Percentiles rank a stretch among this genome's conserved stretches.
Evolutionary conservation across 345 rosid genomes (phyloP).

Genomic region (Eucalyptus pauciflora): DNA sequence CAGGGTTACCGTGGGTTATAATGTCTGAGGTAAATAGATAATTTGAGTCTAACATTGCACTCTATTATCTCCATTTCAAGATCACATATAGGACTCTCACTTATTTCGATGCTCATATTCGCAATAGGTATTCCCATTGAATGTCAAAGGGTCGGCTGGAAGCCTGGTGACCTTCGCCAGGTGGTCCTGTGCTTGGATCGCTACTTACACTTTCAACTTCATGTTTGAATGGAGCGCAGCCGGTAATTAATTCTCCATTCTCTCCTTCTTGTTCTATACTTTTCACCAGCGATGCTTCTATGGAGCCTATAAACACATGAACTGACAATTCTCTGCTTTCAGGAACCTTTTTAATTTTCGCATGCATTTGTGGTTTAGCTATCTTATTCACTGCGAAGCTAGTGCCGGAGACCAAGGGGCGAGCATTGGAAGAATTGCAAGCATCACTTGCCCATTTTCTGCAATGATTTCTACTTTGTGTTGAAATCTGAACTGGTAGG

Average conservation of each 20-base stretch:
- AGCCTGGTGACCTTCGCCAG: constrained; percentile 32
- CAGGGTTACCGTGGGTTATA: not conserved
- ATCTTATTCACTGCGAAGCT: constrained; percentile 21
- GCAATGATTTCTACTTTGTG: not conserved
- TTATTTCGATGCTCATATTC: not conserved
- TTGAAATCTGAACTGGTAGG: not conserved
- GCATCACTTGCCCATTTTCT: constrained; percentile 7
- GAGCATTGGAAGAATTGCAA: constrained; percentile 51
- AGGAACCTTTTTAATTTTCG: constrained; percentile 29
- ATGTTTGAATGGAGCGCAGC: constrained; percentile 42
- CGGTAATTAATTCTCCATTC: constrained; percentile 2
- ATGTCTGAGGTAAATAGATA: constrained; percentile 50
- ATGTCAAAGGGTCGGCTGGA: constrained; percentile 43
- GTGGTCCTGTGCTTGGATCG: constrained; percentile 41
- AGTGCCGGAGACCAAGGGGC: constrained; percentile 61
- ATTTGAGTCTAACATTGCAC: not conserved
- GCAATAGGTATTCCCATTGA: not conserved
- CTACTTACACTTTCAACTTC: constrained; percentile 25
- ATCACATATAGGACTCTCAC: not conserved
- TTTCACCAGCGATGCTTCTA: not conserved
- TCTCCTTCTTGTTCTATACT: not conserved
- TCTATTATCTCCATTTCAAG: not conserved
- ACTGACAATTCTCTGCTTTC: not conserved
- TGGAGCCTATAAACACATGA: not conserved
- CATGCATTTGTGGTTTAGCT: constrained; percentile 9